phyloP scores from a whole-genome alignment of 2,329 filamentous ascomycete genomes.

The Nigrograna mackinnonii region DNA sequence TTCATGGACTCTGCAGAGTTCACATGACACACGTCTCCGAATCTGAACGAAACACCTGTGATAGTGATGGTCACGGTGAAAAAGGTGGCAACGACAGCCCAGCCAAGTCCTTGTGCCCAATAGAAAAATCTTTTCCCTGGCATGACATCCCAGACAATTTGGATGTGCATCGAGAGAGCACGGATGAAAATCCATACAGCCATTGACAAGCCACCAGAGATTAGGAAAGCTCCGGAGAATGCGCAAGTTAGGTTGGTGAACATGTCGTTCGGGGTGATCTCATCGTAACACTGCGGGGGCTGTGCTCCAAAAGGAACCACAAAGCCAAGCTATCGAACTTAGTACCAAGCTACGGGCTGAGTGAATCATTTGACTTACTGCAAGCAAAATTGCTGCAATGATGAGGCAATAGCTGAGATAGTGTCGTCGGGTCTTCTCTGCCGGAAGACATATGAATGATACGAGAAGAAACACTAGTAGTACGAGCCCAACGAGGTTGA shows the following conservation, averaged over 20 bases:
- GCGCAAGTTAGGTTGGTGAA: conserved; percentile 79
- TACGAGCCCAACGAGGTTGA: conserved; percentile 74
- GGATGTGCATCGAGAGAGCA: conserved; percentile 88
- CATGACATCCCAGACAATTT: conserved; percentile 96
- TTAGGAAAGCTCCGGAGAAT: conserved; percentile 81
- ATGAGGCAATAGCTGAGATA: conserved; percentile 90
- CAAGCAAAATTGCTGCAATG: conserved; percentile 75
- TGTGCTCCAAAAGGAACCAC: conserved; percentile 81
- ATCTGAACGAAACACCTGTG: conserved; percentile 92
- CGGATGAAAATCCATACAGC: conserved; percentile 92
- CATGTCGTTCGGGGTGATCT: conserved; percentile 95
- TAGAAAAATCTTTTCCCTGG: conserved; percentile 91
- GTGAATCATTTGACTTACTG: conserved; percentile 58
- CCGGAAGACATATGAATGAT: conserved; percentile 79
- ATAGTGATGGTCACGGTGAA: conserved; percentile 77
- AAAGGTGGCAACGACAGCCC: conserved; percentile 79
- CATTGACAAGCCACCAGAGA: conserved; percentile 82
- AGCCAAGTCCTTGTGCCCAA: conserved; percentile 76
- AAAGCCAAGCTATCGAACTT: conserved; percentile 71
- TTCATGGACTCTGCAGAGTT: conserved; percentile 84
- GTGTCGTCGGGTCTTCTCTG: conserved; percentile 88
- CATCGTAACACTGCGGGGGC: conserved; percentile 82
- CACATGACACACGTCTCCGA: conserved; percentile 90
- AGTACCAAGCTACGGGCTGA: not conserved
- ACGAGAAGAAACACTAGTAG: conserved; percentile 76